phyloP scores from a whole-genome alignment of 805 yeast genomes.

The Saccharomycopsis fermentans region DNA sequence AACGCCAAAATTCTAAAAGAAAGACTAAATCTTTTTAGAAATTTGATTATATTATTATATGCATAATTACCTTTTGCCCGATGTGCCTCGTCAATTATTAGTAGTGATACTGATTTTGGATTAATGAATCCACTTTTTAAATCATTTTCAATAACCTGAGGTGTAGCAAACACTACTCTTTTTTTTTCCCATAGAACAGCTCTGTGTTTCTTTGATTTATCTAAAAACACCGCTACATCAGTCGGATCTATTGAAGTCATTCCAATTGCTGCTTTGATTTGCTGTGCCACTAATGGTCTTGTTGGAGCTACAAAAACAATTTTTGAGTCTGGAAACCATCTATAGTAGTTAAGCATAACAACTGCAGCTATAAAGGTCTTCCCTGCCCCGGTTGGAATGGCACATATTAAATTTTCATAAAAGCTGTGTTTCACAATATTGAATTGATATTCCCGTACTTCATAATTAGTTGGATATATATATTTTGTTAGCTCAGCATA shows the following conservation, averaged over 20 bases:
- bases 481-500: slow-evolving; percentile 34
- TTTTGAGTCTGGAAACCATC: slow-evolving; percentile 77
- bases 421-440: slow-evolving; percentile 68
- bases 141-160: slow-evolving; percentile 93
- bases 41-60: slow-evolving; percentile 71
- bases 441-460: slow-evolving; percentile 80
- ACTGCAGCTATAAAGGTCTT: slow-evolving; percentile 94
- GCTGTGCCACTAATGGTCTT: slow-evolving; percentile 91
- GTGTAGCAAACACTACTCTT: slow-evolving; percentile 86
- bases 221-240: slow-evolving; percentile 72
- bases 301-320: slow-evolving; percentile 96
- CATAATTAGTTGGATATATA: slow-evolving; percentile 78
- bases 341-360: slow-evolving; percentile 77
- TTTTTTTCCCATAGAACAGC: slow-evolving; percentile 67
- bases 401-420: slow-evolving; percentile 67
- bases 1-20: slow-evolving; percentile 72
- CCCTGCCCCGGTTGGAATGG: slow-evolving; percentile 95
- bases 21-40: slow-evolving; percentile 48
- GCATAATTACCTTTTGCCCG: slow-evolving; percentile 86
- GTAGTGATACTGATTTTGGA: slow-evolving; percentile 62
- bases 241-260: slow-evolving; percentile 73
- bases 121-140: slow-evolving; percentile 61
- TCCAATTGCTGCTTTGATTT: slow-evolving; percentile 83
- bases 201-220: slow-evolving; percentile 47
- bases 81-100: slow-evolving; percentile 95